These are phyloP conservation scores for Stachybotrys elegans DNA, from an alignment of 2,329 filamentous ascomycete genomes.

Conservation along the genomic window DNA sequence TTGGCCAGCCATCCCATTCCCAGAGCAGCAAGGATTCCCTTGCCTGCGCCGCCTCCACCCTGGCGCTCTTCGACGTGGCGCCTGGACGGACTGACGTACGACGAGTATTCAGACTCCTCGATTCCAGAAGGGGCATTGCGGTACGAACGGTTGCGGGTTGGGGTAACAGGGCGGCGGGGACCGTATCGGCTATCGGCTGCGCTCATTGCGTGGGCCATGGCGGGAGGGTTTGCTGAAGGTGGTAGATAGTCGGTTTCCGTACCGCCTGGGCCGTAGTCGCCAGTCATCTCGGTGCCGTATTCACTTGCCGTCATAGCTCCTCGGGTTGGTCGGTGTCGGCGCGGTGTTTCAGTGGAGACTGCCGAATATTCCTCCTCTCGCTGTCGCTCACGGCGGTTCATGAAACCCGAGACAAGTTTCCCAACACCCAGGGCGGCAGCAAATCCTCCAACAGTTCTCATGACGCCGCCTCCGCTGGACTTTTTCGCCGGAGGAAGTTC, in stretches of 20 bases:
- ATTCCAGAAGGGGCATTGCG: slow-evolving; percentile 38
- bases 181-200: slow-evolving; percentile 32
- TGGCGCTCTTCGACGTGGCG: slow-evolving; percentile 41
- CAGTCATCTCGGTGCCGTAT: slow-evolving; percentile 44
- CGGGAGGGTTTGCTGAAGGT: slow-evolving; percentile 37
- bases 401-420: slow-evolving; percentile 54
- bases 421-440: slow-evolving; percentile 60
- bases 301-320: slow-evolving; percentile 41
- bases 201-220: slow-evolving; percentile 41
- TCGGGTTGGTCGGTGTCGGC: slow-evolving; percentile 36
- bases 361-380: slow-evolving; percentile 59
- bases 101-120: slow-evolving; percentile 54
- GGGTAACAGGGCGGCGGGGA: slow-evolving; percentile 38
- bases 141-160: slow-evolving; percentile 41
- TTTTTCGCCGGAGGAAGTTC: slow-evolving; percentile 33
- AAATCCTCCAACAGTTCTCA: slow-evolving; percentile 54
- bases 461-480: slow-evolving; percentile 48
- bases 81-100: slow-evolving; percentile 58
- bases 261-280: slow-evolving; percentile 19
- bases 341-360: slow-evolving; percentile 57
- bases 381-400: slow-evolving; percentile 45
- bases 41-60: slow-evolving; percentile 46
- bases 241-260: slow-evolving; percentile 40
- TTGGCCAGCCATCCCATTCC: slow-evolving; percentile 66
- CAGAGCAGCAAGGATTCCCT: slow-evolving; percentile 55